Evolutionary conservation across 2,329 filamentous ascomycete genomes (phyloP).

Genomic region (Talaromyces marneffei): DNA sequence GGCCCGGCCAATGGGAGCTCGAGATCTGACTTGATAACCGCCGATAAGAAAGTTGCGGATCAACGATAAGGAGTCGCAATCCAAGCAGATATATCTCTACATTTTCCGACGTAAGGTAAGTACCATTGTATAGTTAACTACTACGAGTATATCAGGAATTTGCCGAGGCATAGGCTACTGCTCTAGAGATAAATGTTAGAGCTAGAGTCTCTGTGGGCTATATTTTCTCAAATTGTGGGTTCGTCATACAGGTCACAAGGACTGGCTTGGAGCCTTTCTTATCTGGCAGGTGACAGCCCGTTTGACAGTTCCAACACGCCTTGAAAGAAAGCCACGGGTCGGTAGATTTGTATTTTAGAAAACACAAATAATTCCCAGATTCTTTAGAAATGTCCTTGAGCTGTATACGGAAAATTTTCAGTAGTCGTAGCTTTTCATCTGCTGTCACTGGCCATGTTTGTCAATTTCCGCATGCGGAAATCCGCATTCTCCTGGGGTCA

Average conservation of each 20-base stretch:
- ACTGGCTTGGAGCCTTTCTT: not conserved
- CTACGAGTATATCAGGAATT: too few species aligned
- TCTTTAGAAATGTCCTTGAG: not conserved
- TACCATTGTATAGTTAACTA: too few species aligned
- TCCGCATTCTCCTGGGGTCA: not conserved
- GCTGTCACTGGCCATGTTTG: not conserved
- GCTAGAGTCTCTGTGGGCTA: not conserved
- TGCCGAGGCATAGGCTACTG: not conserved
- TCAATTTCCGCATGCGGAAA: constrained; percentile 14
- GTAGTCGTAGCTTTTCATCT: not conserved
- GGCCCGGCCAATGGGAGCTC: not conserved
- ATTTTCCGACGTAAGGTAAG: too few species aligned
- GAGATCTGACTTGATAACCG: not conserved
- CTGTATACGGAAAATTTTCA: not conserved
- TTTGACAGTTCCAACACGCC: not conserved
- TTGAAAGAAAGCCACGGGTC: not conserved
- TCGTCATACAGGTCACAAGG: not conserved
- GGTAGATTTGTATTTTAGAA: not conserved
- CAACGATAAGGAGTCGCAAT: not conserved
- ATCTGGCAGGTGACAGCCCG: not conserved
- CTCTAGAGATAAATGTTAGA: too few species aligned
- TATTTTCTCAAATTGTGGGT: not conserved
- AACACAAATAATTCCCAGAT: not conserved
- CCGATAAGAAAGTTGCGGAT: not conserved
- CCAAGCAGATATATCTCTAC: not conserved